phyloP scores from a whole-genome alignment of 345 rosid genomes.

The Gossypium australe region DNA sequence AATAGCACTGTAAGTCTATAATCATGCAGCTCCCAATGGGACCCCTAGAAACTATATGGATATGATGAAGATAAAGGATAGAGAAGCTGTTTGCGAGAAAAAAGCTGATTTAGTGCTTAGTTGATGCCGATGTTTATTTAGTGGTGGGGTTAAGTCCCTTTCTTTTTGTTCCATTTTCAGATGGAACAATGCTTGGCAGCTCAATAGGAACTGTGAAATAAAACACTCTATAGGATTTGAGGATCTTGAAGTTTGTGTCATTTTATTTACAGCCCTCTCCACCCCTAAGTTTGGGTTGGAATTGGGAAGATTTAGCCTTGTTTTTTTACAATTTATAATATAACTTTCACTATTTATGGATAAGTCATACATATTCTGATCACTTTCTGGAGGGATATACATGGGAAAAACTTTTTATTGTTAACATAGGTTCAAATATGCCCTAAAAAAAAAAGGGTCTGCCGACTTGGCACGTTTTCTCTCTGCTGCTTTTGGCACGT shows the following conservation, averaged over 20 bases:
- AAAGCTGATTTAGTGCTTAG: background rate
- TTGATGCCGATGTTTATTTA: background rate
- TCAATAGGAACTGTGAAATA: background rate
- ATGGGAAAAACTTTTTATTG: background rate
- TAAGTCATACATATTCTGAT: too few relatives aligned
- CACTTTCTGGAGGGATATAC: too few relatives aligned
- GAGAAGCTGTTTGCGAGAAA: background rate
- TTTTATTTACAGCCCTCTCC: too few relatives aligned
- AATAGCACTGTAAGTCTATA: background rate
- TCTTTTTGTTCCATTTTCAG: constrained; percentile 8
- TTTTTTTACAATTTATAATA: too few relatives aligned
- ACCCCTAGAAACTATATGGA: background rate
- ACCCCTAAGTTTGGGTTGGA: too few relatives aligned
- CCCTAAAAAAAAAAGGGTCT: too few relatives aligned
- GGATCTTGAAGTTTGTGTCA: background rate
- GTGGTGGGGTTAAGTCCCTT: constrained; percentile 18
- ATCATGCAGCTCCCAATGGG: background rate
- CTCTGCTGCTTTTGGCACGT: too few relatives aligned
- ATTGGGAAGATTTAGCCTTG: too few relatives aligned
- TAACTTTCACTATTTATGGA: too few relatives aligned
- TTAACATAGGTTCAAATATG: too few relatives aligned
- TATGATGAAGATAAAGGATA: background rate
- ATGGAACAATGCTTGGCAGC: background rate
- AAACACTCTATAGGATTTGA: background rate
- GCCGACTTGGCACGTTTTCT: too few relatives aligned